Evolutionary conservation across 2,329 filamentous ascomycete species (phyloP).

Genomic region (Myrmaecium sp.): DNA sequence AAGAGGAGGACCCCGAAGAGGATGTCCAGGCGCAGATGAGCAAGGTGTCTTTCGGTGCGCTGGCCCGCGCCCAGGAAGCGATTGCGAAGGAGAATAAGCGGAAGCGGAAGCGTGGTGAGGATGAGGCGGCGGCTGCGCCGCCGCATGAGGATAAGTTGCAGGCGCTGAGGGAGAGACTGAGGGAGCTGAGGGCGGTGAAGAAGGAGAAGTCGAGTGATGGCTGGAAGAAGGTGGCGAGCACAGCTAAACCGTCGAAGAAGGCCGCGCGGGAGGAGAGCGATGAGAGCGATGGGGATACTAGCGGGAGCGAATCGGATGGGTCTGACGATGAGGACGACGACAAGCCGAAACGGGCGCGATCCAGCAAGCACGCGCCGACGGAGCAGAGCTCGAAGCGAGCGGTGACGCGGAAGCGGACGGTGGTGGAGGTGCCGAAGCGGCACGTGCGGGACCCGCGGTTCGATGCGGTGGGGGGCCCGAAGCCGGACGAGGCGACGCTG

Average conservation of each 20-base stretch:
- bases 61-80: conserved; percentile 69
- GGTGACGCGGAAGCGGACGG: conserved; percentile 64
- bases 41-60: conserved; percentile 71
- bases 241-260: conserved; percentile 5
- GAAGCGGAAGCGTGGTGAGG: conserved; percentile 26
- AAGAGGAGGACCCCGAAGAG: conserved; percentile 21
- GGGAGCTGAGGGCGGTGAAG: conserved; percentile 24
- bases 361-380: conserved; percentile 78
- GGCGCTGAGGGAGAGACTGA: conserved; percentile 26
- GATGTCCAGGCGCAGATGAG: conserved; percentile 30
- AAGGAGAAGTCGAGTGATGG: conserved; percentile 15
- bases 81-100: conserved; percentile 27
- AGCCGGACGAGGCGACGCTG: conserved; percentile 39
- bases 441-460: conserved; percentile 70
- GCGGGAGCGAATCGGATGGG: conserved; percentile 3
- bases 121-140: conserved; percentile 15
- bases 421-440: conserved; percentile 46
- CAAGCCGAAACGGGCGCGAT: conserved; percentile 26
- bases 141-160: conserved; percentile 30
- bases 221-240: conserved; percentile 3
- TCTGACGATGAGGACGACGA: conserved; percentile 12
- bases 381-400: conserved; percentile 68
- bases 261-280: conserved; percentile 8
- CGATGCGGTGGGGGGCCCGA: conserved; percentile 43
- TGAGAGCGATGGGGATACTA: conserved; percentile 5